phyloP scores from a whole-genome alignment of 2,329 filamentous ascomycete species.

The Fusarium tjaetaba region DNA sequence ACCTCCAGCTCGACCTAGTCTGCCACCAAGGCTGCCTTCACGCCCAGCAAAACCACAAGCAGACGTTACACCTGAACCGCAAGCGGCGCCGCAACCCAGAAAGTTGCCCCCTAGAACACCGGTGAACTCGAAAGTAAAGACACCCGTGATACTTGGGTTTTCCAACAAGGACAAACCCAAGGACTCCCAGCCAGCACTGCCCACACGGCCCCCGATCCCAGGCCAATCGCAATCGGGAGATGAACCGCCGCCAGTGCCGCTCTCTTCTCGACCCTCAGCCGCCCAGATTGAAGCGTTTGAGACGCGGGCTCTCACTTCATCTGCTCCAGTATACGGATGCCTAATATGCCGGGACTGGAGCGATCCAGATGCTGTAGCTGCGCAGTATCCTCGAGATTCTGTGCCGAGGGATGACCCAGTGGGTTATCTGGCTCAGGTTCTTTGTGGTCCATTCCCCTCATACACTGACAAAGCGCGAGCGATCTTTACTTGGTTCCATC shows the following conservation, averaged over 20 bases:
- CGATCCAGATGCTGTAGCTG: slow-evolving; percentile 78
- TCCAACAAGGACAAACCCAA: slow-evolving; percentile 17
- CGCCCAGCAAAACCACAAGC: slow-evolving; percentile 51
- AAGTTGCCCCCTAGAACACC: slow-evolving; percentile 30
- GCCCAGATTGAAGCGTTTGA: slow-evolving; percentile 61
- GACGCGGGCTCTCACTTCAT: slow-evolving; percentile 44
- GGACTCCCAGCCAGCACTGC: slow-evolving; percentile 23
- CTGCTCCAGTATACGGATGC: slow-evolving; percentile 60
- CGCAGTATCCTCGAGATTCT: slow-evolving; percentile 76
- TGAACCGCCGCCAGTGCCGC: slow-evolving; percentile 62
- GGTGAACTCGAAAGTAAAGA: slow-evolving; percentile 29
- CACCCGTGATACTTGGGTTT: slow-evolving; percentile 29
- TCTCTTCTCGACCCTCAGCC: slow-evolving; percentile 61
- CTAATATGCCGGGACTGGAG: slow-evolving; percentile 90
- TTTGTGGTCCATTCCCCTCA: slow-evolving; percentile 83
- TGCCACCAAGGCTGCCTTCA: slow-evolving; percentile 63
- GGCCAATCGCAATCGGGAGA: slow-evolving; percentile 42
- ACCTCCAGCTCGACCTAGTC: slow-evolving; percentile 49
- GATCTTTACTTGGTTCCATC: slow-evolving; percentile 95
- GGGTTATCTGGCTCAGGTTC: slow-evolving; percentile 77
- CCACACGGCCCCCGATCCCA: slow-evolving; percentile 29
- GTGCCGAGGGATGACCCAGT: slow-evolving; percentile 74
- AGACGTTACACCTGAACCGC: slow-evolving; percentile 12
- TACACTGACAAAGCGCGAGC: slow-evolving; percentile 89
- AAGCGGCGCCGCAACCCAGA: slow-evolving; percentile 20